A percentile compares a stretch with the other conserved stretches of the same genome.
phyloP scores from a whole-genome alignment of 768 basidiomycete genomes.

The Dioszegia hungarica region DNA sequence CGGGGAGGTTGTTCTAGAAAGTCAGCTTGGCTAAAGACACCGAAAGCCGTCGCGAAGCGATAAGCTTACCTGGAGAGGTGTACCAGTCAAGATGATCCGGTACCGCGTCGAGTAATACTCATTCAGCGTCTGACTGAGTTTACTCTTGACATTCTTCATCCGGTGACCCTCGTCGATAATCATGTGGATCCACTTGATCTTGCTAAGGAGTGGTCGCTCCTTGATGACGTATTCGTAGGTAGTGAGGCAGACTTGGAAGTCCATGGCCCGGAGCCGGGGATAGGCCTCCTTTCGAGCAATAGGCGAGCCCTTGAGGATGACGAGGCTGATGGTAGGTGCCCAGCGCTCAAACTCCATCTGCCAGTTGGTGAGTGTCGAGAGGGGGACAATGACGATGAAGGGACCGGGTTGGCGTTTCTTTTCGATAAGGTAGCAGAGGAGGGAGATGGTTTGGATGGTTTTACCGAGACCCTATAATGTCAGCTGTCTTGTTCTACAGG shows the following conservation, averaged over 20 bases:
- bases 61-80: slow-evolving; percentile 66
- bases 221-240: slow-evolving; percentile 98
- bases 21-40: slow-evolving; percentile 1
- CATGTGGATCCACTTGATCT: slow-evolving; percentile 95
- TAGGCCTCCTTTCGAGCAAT: slow-evolving; percentile 65
- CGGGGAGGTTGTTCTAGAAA: slow-evolving; percentile 47
- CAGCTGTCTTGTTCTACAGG: too few relatives aligned
- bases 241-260: slow-evolving; percentile 88
- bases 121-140: slow-evolving; percentile 81
- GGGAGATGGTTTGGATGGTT: slow-evolving; percentile 52
- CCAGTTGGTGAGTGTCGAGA: slow-evolving; percentile 97
- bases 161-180: slow-evolving; percentile 98
- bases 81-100: slow-evolving; percentile 90
- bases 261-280: slow-evolving; percentile 62
- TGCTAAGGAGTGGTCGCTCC: slow-evolving; percentile 81
- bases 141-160: slow-evolving; percentile 92
- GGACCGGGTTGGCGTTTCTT: slow-evolving; percentile 84
- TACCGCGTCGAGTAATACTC: slow-evolving; percentile 89
- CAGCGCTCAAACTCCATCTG: slow-evolving; percentile 94
- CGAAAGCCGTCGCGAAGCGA: background rate
- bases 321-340: slow-evolving; percentile 73
- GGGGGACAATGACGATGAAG: slow-evolving; percentile 89
- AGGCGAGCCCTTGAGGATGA: slow-evolving; percentile 91
- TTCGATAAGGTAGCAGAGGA: slow-evolving; percentile 93
- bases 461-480: slow-evolving; percentile 47